These are phyloP conservation scores for Coniophora puteana DNA, from an alignment of 1,284 basidiomycete species.

Conservation along the genomic window DNA sequence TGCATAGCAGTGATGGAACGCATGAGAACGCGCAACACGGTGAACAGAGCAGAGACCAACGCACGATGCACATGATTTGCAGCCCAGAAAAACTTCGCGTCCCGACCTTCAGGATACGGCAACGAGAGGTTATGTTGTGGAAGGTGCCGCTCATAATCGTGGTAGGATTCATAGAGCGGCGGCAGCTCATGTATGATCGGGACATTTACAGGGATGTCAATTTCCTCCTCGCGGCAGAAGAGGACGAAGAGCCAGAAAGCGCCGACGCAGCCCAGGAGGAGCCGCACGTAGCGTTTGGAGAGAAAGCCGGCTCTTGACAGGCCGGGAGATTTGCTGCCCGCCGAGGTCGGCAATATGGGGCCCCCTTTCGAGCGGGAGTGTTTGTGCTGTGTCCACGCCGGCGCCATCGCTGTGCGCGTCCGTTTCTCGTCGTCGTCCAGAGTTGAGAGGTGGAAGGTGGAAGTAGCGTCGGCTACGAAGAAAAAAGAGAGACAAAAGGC, in stretches of 20 bases:
- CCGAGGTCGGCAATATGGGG: constrained; percentile 15
- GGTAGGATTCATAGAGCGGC: constrained; percentile 44
- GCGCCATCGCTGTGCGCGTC: too few species aligned
- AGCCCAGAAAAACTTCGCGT: constrained; percentile 44
- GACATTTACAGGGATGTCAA: background rate
- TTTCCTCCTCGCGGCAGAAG: constrained; percentile 14
- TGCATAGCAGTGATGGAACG: constrained; percentile 13
- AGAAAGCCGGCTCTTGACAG: too few species aligned
- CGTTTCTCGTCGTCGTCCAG: too few species aligned
- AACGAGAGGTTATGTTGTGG: constrained; percentile 45
- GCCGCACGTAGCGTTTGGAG: constrained; percentile 15
- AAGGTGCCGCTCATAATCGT: constrained; percentile 39
- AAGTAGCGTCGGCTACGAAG: too few species aligned
- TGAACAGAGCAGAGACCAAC: too few species aligned
- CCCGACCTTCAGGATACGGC: constrained; percentile 37
- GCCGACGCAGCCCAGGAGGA: constrained; percentile 15
- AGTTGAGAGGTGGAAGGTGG: too few species aligned
- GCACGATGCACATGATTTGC: constrained; percentile 45
- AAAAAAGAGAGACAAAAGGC: too few species aligned
- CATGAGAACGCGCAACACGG: background rate
- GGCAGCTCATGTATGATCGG: constrained; percentile 25
- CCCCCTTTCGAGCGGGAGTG: constrained; percentile 10
- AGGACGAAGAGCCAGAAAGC: constrained; percentile 15
- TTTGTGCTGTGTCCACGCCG: background rate
- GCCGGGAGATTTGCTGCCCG: constrained; percentile 5